These are phyloP conservation scores for Sextonia rubra DNA, from an alignment of 164 flowering plant species.

Conservation along the genomic window DNA sequence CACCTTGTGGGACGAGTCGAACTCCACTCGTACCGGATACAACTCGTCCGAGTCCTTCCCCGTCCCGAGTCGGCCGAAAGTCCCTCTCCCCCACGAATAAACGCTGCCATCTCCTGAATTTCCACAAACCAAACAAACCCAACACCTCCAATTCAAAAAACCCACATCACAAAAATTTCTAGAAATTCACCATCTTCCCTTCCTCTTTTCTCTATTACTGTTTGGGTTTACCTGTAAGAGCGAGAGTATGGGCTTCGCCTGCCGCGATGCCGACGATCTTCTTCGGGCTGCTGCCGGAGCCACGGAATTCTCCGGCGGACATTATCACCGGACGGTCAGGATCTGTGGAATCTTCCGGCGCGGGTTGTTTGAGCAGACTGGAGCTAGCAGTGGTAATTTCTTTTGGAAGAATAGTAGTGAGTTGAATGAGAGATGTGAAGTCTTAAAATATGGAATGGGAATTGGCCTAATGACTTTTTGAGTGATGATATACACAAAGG, in stretches of 20 bases:
- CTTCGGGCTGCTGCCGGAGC: slow-evolving; percentile 24
- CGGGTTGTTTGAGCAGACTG: no score
- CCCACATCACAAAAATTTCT: neutral
- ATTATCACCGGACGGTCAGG: neutral
- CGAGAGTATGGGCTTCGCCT: slow-evolving; percentile 88
- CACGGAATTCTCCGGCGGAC: slow-evolving; percentile 2
- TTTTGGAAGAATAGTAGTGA: no score
- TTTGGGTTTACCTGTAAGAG: slow-evolving; percentile 50
- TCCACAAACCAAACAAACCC: neutral
- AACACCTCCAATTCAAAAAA: neutral
- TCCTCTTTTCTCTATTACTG: neutral
- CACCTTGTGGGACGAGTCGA: slow-evolving; percentile 19
- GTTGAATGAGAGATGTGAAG: no score
- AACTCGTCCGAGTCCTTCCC: slow-evolving; percentile 68
- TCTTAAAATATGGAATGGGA: no score
- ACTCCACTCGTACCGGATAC: slow-evolving; percentile 53
- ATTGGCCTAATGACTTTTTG: no score
- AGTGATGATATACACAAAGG: no score
- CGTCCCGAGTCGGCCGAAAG: slow-evolving; percentile 77
- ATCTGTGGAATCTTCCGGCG: no score
- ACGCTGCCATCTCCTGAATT: slow-evolving; percentile 64
- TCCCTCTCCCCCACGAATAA: slow-evolving; percentile 89
- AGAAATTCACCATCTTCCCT: neutral
- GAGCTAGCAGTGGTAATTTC: no score
- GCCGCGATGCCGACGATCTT: slow-evolving; percentile 56